A percentile compares a stretch with the other conserved stretches of the same genome.
Evolutionary conservation across 106 monocot genomes (phyloP).

Genomic region (Acorus gramineus): DNA sequence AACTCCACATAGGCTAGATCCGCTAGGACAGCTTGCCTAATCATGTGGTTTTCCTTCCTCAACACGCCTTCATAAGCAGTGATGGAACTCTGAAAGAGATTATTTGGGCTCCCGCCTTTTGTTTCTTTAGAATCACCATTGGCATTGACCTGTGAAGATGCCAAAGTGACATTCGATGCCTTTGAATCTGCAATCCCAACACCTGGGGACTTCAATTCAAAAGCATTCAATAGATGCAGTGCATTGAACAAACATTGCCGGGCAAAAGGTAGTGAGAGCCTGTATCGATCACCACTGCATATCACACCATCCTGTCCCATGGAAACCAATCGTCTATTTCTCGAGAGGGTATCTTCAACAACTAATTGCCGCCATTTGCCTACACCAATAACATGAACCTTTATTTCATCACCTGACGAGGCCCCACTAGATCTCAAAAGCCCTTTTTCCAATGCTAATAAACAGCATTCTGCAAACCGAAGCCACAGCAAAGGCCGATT

Average conservation of each 20-base stretch:
- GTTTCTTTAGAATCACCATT: slow-evolving; percentile 49
- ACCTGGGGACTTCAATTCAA: slow-evolving; percentile 20
- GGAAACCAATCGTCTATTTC: slow-evolving; percentile 12
- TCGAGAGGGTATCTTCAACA: slow-evolving; percentile 24
- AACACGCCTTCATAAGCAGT: slow-evolving; percentile 41
- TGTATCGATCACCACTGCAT: slow-evolving; percentile 1
- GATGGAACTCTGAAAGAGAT: slow-evolving; percentile 35
- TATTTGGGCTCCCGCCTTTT: slow-evolving; percentile 24
- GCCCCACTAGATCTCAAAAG: slow-evolving; percentile 14
- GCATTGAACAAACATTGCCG: slow-evolving; percentile 62
- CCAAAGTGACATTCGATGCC: background rate
- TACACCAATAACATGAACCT: slow-evolving; percentile 52
- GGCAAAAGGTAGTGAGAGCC: slow-evolving; percentile 67
- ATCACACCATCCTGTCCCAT: slow-evolving; percentile 16
- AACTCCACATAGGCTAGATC: slow-evolving; percentile 72
- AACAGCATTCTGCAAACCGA: slow-evolving; percentile 72
- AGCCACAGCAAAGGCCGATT: slow-evolving; percentile 70
- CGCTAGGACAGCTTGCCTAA: slow-evolving; percentile 58
- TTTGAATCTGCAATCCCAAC: slow-evolving; percentile 21
- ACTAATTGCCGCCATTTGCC: slow-evolving; percentile 61
- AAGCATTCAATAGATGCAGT: slow-evolving; percentile 40
- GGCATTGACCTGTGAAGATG: background rate
- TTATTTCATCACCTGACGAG: slow-evolving; percentile 16
- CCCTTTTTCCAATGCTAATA: slow-evolving; percentile 61
- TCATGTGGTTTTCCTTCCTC: slow-evolving; percentile 48